Conservation (phyloP, 2,329 filamentous ascomycete genomes). For the Monosporascus sp. region DNA sequence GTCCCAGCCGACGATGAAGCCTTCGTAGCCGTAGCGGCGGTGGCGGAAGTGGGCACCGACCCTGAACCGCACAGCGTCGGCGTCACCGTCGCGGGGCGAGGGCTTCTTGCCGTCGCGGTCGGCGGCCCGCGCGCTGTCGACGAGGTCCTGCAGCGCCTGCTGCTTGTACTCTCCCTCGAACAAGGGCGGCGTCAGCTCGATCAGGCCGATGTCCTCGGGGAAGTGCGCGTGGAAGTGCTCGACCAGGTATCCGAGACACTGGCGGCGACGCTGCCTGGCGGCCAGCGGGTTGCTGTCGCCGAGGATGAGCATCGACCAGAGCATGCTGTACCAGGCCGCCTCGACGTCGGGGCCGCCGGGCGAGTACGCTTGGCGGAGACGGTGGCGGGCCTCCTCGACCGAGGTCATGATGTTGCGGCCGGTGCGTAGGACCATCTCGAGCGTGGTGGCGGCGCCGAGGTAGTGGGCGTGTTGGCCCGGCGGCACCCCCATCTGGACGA, state of each 20-base stretch:
- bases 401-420: conserved; percentile 60
- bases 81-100: background rate
- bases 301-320: conserved; percentile 10
- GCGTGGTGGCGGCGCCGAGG: conserved; percentile 43
- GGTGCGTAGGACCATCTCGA: conserved; percentile 55
- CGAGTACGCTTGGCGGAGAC: background rate
- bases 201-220: conserved; percentile 8
- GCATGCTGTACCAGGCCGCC: conserved; percentile 7
- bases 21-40: conserved; percentile 54
- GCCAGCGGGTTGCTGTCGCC: conserved; percentile 1
- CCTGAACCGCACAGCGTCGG: conserved; percentile 28
- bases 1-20: conserved; percentile 60
- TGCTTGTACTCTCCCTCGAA: background rate
- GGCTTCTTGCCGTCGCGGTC: background rate
- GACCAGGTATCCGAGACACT: conserved; percentile 4
- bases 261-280: conserved; percentile 1
- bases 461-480: conserved; percentile 22
- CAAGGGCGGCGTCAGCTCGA: background rate
- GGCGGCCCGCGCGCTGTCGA: background rate
- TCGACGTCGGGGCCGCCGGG: conserved; percentile 1
- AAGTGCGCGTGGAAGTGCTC: conserved; percentile 6
- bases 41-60: conserved; percentile 59
- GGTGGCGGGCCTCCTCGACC: conserved; percentile 36
- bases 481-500: conserved; percentile 1
- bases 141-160: background rate